Conservation (phyloP, 306 rosid species). For the Fragaria ananassa region DNA sequence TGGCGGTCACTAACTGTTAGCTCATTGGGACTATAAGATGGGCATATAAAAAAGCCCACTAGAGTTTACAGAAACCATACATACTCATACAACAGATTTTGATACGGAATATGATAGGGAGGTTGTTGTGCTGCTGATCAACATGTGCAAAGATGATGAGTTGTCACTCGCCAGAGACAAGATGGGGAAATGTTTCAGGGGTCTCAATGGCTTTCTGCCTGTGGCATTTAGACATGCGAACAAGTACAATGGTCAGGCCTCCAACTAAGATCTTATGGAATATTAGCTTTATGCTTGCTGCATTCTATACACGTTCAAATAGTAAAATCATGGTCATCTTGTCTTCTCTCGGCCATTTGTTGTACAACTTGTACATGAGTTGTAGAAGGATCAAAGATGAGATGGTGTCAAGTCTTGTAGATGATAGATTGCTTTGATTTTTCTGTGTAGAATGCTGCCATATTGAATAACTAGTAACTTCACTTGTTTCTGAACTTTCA, state of each 20-base stretch:
- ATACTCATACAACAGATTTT: conserved; percentile 27
- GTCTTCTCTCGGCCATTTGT: background rate
- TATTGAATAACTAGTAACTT: background rate
- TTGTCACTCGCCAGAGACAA: background rate
- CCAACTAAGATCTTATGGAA: background rate
- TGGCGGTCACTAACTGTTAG: conserved; percentile 24
- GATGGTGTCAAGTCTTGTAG: background rate
- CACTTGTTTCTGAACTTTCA: background rate
- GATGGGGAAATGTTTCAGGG: background rate
- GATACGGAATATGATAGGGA: conserved; percentile 25
- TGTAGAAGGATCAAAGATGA: background rate
- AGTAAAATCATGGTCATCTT: background rate
- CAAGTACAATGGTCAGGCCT: background rate
- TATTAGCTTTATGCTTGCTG: background rate
- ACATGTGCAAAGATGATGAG: conserved; percentile 21
- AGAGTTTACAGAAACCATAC: conserved; percentile 25
- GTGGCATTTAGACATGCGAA: conserved; percentile 1
- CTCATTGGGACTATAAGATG: conserved; percentile 24
- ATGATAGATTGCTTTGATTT: background rate
- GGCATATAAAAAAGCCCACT: conserved; percentile 20
- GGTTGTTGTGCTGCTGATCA: conserved; percentile 29
- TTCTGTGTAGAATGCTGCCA: background rate
- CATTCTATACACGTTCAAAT: background rate
- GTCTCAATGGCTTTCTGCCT: background rate
- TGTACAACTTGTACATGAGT: background rate